phyloP scores from a whole-genome alignment of 106 monocot species.

The Vanilla planifolia region DNA sequence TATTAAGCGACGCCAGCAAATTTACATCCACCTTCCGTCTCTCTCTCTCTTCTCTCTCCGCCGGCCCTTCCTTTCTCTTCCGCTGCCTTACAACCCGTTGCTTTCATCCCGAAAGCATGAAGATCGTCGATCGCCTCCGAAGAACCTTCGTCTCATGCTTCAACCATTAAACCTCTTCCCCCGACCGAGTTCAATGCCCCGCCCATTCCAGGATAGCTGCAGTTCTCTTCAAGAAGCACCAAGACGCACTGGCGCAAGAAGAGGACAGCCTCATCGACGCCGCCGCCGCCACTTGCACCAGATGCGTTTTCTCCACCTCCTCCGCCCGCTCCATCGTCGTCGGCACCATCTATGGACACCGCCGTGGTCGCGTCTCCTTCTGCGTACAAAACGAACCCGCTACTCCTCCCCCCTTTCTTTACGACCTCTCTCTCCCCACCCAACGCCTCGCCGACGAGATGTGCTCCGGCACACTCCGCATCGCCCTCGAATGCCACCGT shows the following conservation, averaged over 20 bases:
- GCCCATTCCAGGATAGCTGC: too few relatives aligned
- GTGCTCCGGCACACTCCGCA: conserved; percentile 31
- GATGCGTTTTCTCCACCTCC: neutral
- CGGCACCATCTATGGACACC: conserved; percentile 47
- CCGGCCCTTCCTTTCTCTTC: too few relatives aligned
- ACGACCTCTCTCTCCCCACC: conserved; percentile 35
- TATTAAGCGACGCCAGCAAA: too few relatives aligned
- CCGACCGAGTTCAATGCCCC: neutral
- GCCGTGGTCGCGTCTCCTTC: conserved; percentile 33
- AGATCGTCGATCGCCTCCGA: conserved; percentile 7
- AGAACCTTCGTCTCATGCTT: conserved; percentile 1
- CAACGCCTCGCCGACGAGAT: conserved; percentile 30
- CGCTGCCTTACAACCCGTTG: too few relatives aligned
- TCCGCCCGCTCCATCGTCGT: conserved; percentile 16
- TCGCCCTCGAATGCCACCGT: conserved; percentile 33
- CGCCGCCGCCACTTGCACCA: conserved; percentile 9
- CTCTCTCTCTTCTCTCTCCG: too few relatives aligned
- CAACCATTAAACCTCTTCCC: neutral
- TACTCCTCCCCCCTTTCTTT: conserved; percentile 30
- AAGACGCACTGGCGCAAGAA: conserved; percentile 7
- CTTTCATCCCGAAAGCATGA: conserved; percentile 4
- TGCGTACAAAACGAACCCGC: conserved; percentile 35
- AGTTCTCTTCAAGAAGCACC: conserved; percentile 25
- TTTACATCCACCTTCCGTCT: too few relatives aligned
- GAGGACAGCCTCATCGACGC: conserved; percentile 28